phyloP scores from a whole-genome alignment of 2,329 filamentous ascomycete species.

The Penicillium verrucosum region DNA sequence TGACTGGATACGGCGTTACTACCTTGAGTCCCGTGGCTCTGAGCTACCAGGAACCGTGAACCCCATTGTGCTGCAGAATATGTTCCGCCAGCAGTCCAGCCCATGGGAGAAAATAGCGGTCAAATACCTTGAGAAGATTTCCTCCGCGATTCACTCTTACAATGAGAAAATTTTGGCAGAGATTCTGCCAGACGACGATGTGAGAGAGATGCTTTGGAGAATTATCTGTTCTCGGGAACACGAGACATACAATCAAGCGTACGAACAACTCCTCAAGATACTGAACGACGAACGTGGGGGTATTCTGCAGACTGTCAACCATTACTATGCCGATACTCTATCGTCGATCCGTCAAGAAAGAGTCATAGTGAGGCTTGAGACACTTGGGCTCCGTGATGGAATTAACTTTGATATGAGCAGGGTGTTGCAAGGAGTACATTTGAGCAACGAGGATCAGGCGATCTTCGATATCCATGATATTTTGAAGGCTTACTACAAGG shows the following conservation, averaged over 20 bases:
- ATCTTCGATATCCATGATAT: slow-evolving; percentile 17
- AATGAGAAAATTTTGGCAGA: no score
- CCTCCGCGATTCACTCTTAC: neutral
- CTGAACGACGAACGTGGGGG: slow-evolving; percentile 49
- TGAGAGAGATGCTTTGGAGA: neutral
- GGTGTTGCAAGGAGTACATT: slow-evolving; percentile 15
- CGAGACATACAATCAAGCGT: slow-evolving; percentile 38
- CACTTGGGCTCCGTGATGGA: neutral
- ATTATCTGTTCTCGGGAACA: slow-evolving; percentile 39
- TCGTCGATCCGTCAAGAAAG: slow-evolving; percentile 18
- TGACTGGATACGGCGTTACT: slow-evolving; percentile 16
- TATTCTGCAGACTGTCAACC: slow-evolving; percentile 50
- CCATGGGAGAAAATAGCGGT: slow-evolving; percentile 11
- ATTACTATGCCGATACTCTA: slow-evolving; percentile 49
- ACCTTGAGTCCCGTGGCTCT: slow-evolving; percentile 18
- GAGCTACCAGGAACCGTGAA: slow-evolving; percentile 22
- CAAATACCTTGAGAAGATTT: no score
- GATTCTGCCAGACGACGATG: neutral
- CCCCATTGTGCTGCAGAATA: slow-evolving; percentile 15
- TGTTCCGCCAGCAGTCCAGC: slow-evolving; percentile 20
- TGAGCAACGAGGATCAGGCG: slow-evolving; percentile 41
- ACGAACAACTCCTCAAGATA: slow-evolving; percentile 47
- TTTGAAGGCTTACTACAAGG: slow-evolving; percentile 20
- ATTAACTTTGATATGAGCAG: neutral
- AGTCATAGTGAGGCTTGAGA: slow-evolving; percentile 4